Percentiles rank a stretch among this genome's conserved stretches.
These are phyloP conservation scores for Talaromyces sp. DNA, from an alignment of 2,329 filamentous ascomycete genomes.

Conservation along the genomic window DNA sequence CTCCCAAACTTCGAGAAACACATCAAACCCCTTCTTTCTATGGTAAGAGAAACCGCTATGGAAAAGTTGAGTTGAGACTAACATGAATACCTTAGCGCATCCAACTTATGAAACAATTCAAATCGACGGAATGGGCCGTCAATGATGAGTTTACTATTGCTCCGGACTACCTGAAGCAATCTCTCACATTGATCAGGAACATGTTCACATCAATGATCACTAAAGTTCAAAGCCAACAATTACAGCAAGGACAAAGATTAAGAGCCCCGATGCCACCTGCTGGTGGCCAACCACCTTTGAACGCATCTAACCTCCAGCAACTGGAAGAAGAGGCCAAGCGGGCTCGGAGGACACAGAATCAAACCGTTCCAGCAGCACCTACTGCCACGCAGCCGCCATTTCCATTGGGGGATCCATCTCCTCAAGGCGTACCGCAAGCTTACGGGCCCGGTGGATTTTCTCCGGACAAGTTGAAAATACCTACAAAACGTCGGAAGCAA, in stretches of 20 bases:
- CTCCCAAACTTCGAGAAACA: conserved; percentile 38
- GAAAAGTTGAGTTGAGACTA: neutral
- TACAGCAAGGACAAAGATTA: conserved; percentile 22
- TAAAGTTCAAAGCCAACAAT: conserved; percentile 27
- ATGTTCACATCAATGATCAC: conserved; percentile 38
- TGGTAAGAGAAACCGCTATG: conserved; percentile 27
- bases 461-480: conserved; percentile 54
- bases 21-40: conserved; percentile 33
- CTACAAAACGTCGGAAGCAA: conserved; percentile 54
- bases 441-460: conserved; percentile 50
- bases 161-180: conserved; percentile 34
- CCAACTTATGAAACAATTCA: conserved; percentile 44
- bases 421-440: conserved; percentile 54
- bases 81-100: conserved; percentile 29
- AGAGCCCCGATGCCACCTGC: conserved; percentile 16
- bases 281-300: conserved; percentile 30
- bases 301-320: conserved; percentile 44
- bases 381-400: conserved; percentile 52
- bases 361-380: conserved; percentile 43
- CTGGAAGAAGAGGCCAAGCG: conserved; percentile 43
- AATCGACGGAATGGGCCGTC: conserved; percentile 37
- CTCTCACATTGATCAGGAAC: conserved; percentile 36
- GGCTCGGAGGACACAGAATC: conserved; percentile 35
- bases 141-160: conserved; percentile 43
- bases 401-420: conserved; percentile 46